These are phyloP conservation scores for Lasiodiplodia theobromae DNA, from an alignment of 2,329 filamentous ascomycete species.

Conservation along the genomic window DNA sequence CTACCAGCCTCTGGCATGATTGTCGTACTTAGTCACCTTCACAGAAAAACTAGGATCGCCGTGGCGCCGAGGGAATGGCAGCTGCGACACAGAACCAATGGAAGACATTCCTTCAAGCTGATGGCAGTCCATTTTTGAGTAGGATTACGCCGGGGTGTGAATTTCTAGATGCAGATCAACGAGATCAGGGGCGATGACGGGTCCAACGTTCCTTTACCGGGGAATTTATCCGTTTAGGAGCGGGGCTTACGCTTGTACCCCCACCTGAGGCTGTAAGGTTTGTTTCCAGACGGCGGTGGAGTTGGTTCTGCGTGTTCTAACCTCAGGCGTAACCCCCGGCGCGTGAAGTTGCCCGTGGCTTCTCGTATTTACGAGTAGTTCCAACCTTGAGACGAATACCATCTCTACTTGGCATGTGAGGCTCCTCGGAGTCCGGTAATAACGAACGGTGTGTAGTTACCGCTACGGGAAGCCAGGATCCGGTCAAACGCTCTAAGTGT, in stretches of 20 bases:
- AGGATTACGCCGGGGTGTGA: not conserved
- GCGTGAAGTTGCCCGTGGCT: not conserved
- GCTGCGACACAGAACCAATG: not conserved
- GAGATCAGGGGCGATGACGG: not conserved
- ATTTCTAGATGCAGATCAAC: not conserved
- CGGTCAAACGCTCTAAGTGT: no score
- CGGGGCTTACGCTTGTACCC: not conserved
- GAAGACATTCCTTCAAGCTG: not conserved
- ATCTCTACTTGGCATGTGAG: not conserved
- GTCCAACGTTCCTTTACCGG: not conserved
- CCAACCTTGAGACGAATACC: not conserved
- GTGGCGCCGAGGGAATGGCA: not conserved
- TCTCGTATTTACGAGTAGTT: not conserved
- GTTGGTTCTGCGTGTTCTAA: not conserved
- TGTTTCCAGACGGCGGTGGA: not conserved
- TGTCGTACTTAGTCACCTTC: not conserved
- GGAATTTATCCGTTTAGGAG: not conserved
- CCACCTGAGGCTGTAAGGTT: not conserved
- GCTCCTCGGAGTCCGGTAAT: not conserved
- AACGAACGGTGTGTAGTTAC: not conserved
- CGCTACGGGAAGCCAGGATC: not conserved
- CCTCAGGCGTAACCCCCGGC: not conserved
- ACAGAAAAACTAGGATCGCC: not conserved
- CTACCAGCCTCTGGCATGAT: not conserved
- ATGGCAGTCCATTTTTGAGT: not conserved